These are phyloP conservation scores for Boletus subcaerulescens DNA, from an alignment of 768 basidiomycete species.

Conservation along the genomic window DNA sequence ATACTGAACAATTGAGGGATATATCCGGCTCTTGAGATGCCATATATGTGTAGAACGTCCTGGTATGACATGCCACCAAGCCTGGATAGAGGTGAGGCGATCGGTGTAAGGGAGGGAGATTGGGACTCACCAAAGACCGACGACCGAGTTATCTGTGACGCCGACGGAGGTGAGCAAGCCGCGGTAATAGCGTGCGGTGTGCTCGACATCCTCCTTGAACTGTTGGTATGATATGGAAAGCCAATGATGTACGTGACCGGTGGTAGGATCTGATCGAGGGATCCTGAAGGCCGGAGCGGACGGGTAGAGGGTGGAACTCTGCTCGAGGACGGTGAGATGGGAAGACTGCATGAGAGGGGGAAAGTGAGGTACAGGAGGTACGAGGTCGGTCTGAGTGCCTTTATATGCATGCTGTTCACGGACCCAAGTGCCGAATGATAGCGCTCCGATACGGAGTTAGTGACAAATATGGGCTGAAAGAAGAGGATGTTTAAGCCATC, in stretches of 20 bases:
- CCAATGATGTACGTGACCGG: slow-evolving; percentile 51
- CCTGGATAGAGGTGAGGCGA: slow-evolving; percentile 40
- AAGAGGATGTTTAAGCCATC: slow-evolving; percentile 27
- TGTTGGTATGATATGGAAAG: slow-evolving; percentile 57
- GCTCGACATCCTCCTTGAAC: slow-evolving; percentile 64
- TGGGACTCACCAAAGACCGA: slow-evolving; percentile 67
- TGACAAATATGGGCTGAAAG: slow-evolving; percentile 26
- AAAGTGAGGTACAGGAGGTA: slow-evolving; percentile 3
- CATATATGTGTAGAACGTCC: slow-evolving; percentile 73
- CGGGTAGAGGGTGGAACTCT: slow-evolving; percentile 49
- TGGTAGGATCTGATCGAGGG: slow-evolving; percentile 45
- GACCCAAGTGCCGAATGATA: slow-evolving; percentile 14
- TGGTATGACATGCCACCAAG: slow-evolving; percentile 67
- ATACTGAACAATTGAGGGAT: slow-evolving; percentile 77
- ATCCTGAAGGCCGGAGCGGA: slow-evolving; percentile 57
- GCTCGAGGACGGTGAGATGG: slow-evolving; percentile 64
- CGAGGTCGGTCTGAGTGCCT: slow-evolving; percentile 3
- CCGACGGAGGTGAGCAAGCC: slow-evolving; percentile 42
- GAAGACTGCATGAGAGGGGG: slow-evolving; percentile 33
- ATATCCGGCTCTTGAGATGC: slow-evolving; percentile 72
- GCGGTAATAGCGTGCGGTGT: slow-evolving; percentile 63
- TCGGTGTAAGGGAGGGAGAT: neutral
- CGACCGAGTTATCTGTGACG: slow-evolving; percentile 54
- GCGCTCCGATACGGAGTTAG: slow-evolving; percentile 29
- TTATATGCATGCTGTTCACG: slow-evolving; percentile 33